A percentile compares a stretch with the other conserved stretches of the same genome.
phyloP scores from a whole-genome alignment of 495 filamentous ascomycete species.

The Hypoxylon fuscum region DNA sequence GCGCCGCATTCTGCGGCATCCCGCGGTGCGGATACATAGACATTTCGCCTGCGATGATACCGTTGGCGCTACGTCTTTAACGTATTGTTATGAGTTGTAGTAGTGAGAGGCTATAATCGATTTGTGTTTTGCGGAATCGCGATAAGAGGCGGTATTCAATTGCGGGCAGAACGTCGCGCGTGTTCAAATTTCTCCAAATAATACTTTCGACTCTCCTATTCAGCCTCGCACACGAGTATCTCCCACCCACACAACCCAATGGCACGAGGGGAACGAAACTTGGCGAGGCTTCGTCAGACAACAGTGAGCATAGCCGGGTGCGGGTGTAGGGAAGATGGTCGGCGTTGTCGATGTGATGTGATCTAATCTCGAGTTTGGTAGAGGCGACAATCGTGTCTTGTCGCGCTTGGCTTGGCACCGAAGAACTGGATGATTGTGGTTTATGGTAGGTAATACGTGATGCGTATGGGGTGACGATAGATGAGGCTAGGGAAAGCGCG shows the following conservation, averaged over 20 bases:
- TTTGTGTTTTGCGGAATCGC: too few species aligned
- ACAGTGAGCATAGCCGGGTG: slow-evolving; percentile 33
- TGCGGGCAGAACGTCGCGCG: slow-evolving; percentile 4
- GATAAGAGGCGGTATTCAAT: slow-evolving; percentile 1
- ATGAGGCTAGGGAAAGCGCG: slow-evolving; percentile 21
- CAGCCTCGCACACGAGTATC: slow-evolving; percentile 14
- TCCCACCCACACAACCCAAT: slow-evolving; percentile 33
- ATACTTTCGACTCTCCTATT: slow-evolving; percentile 9
- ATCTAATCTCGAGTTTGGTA: background rate
- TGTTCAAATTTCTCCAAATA: background rate
- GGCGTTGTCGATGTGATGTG: background rate
- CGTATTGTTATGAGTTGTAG: too few species aligned
- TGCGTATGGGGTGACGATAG: slow-evolving; percentile 9
- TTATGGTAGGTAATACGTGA: background rate
- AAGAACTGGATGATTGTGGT: slow-evolving; percentile 5
- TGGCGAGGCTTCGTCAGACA: slow-evolving; percentile 29
- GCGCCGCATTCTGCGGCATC: slow-evolving; percentile 69
- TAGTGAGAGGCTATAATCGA: too few species aligned
- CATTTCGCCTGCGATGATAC: slow-evolving; percentile 50
- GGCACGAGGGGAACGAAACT: slow-evolving; percentile 27
- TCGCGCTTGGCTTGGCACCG: slow-evolving; percentile 1
- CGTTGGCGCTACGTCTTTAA: too few species aligned
- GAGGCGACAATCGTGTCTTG: slow-evolving; percentile 22
- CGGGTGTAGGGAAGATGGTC: too few species aligned
- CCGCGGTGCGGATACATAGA: slow-evolving; percentile 94